Evolutionary conservation across 768 basidiomycete species (phyloP).

Genomic region (Termitomyces sp.): DNA sequence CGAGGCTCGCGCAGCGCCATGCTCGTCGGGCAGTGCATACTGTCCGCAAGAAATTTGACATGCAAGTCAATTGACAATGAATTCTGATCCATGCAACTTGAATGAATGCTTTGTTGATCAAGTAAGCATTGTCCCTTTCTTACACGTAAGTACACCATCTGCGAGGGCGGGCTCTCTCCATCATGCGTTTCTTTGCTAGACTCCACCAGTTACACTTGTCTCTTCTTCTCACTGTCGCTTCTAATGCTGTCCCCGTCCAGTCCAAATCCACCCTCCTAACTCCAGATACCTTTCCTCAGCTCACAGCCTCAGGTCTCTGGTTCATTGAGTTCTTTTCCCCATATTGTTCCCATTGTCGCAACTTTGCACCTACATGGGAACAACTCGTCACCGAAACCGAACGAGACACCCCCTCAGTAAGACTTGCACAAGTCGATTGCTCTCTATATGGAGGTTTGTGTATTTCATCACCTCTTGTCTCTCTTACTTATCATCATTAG

Average conservation of each 20-base stretch:
- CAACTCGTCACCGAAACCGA: conserved; percentile 43
- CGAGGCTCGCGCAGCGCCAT: conserved; percentile 3
- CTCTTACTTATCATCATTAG: conserved; percentile 32
- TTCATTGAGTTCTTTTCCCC: conserved; percentile 87
- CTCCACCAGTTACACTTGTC: conserved; percentile 23
- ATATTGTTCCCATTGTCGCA: conserved; percentile 74
- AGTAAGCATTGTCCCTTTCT: conserved; percentile 10
- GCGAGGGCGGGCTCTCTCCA: conserved; percentile 14
- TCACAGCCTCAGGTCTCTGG: conserved; percentile 8
- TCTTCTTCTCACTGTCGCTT: conserved; percentile 26
- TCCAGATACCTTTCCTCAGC: conserved; percentile 55
- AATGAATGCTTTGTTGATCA: background rate
- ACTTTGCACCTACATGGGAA: conserved; percentile 62
- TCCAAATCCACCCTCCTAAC: conserved; percentile 39
- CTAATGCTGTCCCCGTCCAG: conserved; percentile 29
- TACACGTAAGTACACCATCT: conserved; percentile 1
- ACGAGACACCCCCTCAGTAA: conserved; percentile 41
- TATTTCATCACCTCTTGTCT: too few species aligned
- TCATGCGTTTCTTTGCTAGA: conserved; percentile 15
- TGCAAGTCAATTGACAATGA: conserved; percentile 1
- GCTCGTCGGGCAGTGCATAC: conserved; percentile 11
- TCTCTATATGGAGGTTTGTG: too few species aligned
- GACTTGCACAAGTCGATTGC: conserved; percentile 82
- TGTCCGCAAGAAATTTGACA: conserved; percentile 15
- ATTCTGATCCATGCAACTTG: too few species aligned